Base-by-base conservation (phyloP, 768 basidiomycete genomes). In the Sarcodon aspratus region DNA sequence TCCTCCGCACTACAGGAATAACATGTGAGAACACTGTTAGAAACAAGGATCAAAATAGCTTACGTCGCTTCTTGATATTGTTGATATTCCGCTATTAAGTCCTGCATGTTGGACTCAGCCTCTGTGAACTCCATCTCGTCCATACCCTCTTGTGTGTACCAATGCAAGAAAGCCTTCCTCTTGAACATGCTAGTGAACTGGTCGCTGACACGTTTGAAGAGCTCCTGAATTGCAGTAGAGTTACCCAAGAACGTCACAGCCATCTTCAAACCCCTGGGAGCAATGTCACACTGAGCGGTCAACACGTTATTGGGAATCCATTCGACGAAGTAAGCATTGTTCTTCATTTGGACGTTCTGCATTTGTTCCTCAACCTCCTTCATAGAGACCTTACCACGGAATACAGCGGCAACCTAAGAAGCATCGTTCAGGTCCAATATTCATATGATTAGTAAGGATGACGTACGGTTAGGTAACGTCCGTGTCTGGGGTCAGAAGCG, bases 111-210 rank as follows among this genome's bases (percentile, higher is more conserved):
- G 55, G 89, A 93, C 71, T 98, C 94, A 49, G 94, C 95, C 68
- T 98, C 95, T 54, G 95, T 94, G 79, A 97, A 92, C 79, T 93
- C 89, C 89, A 92, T 90, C 76, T 92, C 91, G 64, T 93, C 95
- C 95, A 99, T 98, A 66, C 96, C 96, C 74, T 98, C 96, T 66
- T 95, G 91, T 34, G 94, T 98, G 69, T 97, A 97, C 94, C 94
- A 95, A 67, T 95, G 88, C 82, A 92, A 78, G 80, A 93, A 93
- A 21, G 94, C 94, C 74, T 97, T 97, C 64, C 95, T 78, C 80
- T 87, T 90, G 79, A 93, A 95, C 96, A 97, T 99, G 69, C 91
- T 90, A 53, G 90, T 89, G 80, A 99, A 98, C 66, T 97, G 93
- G 65, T 95, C 92, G 56, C 83, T 86, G 64, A 98, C 92, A 73